Conservation (phyloP, 768 basidiomycete species). For the Suillus weaverae region DNA sequence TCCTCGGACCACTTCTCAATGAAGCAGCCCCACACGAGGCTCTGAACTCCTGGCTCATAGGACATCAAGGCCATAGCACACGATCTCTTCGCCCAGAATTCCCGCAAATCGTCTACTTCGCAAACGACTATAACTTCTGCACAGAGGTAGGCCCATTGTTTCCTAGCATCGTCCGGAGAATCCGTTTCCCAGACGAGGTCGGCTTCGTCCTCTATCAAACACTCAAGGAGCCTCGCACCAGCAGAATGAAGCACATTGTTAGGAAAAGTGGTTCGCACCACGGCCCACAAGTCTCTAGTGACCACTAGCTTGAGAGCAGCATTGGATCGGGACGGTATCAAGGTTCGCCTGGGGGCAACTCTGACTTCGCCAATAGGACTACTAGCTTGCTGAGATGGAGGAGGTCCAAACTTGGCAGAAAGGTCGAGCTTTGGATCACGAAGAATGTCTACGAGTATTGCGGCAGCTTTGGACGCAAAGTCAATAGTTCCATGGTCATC, state of each 20-base stretch:
- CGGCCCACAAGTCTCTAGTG: constrained; percentile 58
- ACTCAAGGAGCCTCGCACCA: constrained; percentile 46
- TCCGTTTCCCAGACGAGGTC: constrained; percentile 46
- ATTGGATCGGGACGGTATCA: constrained; percentile 32
- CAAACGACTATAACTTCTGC: constrained; percentile 53
- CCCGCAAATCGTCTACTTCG: constrained; percentile 45
- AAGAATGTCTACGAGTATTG: constrained; percentile 50
- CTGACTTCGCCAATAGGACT: constrained; percentile 8
- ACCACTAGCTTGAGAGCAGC: constrained; percentile 57
- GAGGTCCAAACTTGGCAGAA: constrained; percentile 24
- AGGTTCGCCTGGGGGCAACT: constrained; percentile 12
- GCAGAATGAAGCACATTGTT: constrained; percentile 40
- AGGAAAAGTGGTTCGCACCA: constrained; percentile 45
- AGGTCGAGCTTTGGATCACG: constrained; percentile 48
- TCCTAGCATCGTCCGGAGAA: constrained; percentile 43
- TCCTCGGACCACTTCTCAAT: constrained; percentile 55
- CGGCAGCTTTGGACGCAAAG: constrained; percentile 41
- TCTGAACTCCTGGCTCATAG: constrained; percentile 44
- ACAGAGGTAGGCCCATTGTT: constrained; percentile 61
- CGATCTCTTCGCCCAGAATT: constrained; percentile 48
- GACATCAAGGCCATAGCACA: constrained; percentile 23
- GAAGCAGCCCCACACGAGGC: constrained; percentile 57
- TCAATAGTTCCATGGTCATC: constrained; percentile 40
- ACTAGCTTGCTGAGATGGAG: constrained; percentile 13
- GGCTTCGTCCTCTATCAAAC: constrained; percentile 49